These are phyloP conservation scores for Basidioascus undulatus DNA, from an alignment of 768 basidiomycete species.

Conservation along the genomic window DNA sequence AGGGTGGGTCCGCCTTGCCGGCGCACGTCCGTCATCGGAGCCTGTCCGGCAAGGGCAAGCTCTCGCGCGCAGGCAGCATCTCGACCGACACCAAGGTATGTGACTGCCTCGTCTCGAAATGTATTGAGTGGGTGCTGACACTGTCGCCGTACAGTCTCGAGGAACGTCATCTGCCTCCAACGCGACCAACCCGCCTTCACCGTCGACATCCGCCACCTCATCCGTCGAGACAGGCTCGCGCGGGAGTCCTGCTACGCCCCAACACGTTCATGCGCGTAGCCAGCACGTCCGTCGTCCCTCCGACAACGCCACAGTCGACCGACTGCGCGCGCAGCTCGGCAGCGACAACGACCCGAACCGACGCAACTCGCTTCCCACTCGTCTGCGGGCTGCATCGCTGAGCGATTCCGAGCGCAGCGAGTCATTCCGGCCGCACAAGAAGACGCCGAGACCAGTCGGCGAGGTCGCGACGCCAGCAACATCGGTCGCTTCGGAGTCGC, in stretches of 20 bases:
- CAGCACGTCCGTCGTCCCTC: constrained; percentile 65
- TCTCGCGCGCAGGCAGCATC: neutral
- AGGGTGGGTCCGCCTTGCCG: neutral
- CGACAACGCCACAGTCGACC: constrained; percentile 60
- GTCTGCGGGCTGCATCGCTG: constrained; percentile 61
- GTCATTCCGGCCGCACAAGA: neutral
- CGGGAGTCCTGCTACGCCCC: neutral
- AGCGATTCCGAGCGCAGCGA: constrained; percentile 36
- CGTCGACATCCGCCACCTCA: constrained; percentile 5
- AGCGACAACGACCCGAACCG: constrained; percentile 30
- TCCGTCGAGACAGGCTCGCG: neutral
- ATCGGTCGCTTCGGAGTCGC: constrained; percentile 46
- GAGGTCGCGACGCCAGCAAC: constrained; percentile 48
- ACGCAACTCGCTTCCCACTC: constrained; percentile 64
- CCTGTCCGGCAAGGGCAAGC: neutral
- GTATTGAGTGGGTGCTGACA: no score
- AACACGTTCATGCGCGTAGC: constrained; percentile 13
- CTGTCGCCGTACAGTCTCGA: no score
- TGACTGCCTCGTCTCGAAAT: neutral
- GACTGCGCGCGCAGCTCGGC: constrained; percentile 58
- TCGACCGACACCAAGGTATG: no score
- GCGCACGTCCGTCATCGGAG: neutral
- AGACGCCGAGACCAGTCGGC: neutral
- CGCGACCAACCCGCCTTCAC: constrained; percentile 4
- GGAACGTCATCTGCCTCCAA: neutral